phyloP scores from a whole-genome alignment of 176 grass and related monocot genomes.

The Metroxylon sagu region DNA sequence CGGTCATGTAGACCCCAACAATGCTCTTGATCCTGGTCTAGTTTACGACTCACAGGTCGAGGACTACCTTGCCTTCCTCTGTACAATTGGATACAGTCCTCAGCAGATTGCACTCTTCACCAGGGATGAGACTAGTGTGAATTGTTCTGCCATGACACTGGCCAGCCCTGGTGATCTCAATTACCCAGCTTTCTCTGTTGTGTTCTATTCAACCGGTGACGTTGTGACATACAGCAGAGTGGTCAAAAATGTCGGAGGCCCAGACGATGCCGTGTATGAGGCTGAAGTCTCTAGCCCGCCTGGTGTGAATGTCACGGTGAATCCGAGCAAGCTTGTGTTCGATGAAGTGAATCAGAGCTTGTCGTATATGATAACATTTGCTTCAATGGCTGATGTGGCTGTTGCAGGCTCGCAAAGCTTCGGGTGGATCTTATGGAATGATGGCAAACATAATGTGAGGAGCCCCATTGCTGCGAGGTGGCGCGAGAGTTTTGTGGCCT shows the following conservation, averaged over 20 bases:
- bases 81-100: constrained; percentile 48
- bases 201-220: constrained; percentile 56
- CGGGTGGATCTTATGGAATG: constrained; percentile 52
- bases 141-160: constrained; percentile 46
- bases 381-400: constrained; percentile 36
- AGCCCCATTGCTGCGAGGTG: constrained; percentile 69
- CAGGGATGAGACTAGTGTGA: constrained; percentile 20
- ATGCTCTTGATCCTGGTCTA: constrained; percentile 62
- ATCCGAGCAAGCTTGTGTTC: constrained; percentile 83
- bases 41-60: constrained; percentile 50
- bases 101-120: constrained; percentile 62
- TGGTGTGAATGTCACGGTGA: constrained; percentile 60
- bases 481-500: constrained; percentile 1
- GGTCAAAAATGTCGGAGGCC: constrained; percentile 61
- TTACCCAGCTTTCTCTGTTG: constrained; percentile 59
- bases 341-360: constrained; percentile 35
- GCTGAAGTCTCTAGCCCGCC: constrained; percentile 31
- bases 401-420: constrained; percentile 33
- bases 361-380: constrained; percentile 46
- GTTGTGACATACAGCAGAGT: constrained; percentile 52
- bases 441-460: constrained; percentile 39
- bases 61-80: constrained; percentile 80
- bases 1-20: constrained; percentile 70
- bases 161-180: constrained; percentile 64
- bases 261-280: constrained; percentile 33